Conservation (phyloP, 306 rosid genomes). For the Cicer pinnatifidum region DNA sequence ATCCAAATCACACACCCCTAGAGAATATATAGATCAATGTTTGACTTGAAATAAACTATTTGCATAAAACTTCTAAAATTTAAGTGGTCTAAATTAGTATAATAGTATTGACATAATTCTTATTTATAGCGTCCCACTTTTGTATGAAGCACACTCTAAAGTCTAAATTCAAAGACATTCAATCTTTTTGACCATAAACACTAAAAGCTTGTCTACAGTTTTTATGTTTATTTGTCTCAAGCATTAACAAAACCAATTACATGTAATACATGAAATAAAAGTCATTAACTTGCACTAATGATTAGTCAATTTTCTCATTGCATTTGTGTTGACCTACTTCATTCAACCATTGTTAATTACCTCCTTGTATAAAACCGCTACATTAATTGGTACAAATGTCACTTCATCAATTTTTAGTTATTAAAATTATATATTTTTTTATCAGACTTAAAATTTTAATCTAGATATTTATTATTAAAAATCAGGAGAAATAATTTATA, state of each 20-base stretch:
- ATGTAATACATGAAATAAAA: slow-evolving; percentile 11
- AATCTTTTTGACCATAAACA: not conserved
- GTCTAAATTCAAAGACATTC: not conserved
- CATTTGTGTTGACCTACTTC: slow-evolving; percentile 3
- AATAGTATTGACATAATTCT: not conserved
- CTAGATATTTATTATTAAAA: no score
- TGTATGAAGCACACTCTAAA: not conserved
- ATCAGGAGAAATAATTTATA: no score
- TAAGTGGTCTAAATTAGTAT: no score
- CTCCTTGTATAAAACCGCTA: not conserved
- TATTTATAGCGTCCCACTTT: not conserved
- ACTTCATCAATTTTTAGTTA: no score
- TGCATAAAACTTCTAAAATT: no score
- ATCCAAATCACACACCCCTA: no score
- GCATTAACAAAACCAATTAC: slow-evolving; percentile 11
- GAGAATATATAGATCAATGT: no score
- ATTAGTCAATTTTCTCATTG: slow-evolving; percentile 12
- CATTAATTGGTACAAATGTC: not conserved
- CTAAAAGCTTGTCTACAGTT: slow-evolving; percentile 3
- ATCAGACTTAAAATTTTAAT: no score
- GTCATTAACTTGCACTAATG: not conserved
- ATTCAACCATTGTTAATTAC: not conserved
- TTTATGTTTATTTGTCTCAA: not conserved
- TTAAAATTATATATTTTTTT: no score
- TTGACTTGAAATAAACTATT: no score